Conservation (phyloP, 2,329 filamentous ascomycete species). For the Penicillium frequentans region DNA sequence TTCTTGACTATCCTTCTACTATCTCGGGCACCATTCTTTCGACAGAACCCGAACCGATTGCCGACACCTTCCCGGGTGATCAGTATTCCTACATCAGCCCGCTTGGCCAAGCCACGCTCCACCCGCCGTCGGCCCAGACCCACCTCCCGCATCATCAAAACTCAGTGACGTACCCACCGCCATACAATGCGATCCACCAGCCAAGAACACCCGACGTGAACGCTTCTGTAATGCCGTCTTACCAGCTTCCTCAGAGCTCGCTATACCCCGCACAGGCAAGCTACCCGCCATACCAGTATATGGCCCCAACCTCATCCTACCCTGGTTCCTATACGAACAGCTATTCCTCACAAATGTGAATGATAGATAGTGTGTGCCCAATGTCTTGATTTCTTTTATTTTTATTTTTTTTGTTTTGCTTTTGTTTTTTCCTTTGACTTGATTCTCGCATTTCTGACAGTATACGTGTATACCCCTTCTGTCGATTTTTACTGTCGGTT, state of each 20-base stretch:
- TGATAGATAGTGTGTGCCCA: neutral
- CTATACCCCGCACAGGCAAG: conserved; percentile 15
- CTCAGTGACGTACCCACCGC: conserved; percentile 35
- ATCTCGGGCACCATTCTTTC: conserved; percentile 26
- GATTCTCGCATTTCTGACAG: conserved; percentile 7
- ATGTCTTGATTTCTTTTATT: neutral
- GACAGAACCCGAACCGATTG: conserved; percentile 29
- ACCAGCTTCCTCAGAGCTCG: conserved; percentile 8
- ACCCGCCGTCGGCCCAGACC: conserved; percentile 17
- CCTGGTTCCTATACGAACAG: conserved; percentile 18
- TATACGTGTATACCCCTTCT: conserved; percentile 17
- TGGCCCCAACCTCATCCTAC: conserved; percentile 21
- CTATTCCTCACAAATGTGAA: conserved; percentile 22
- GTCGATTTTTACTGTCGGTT: conserved; percentile 4
- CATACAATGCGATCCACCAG: conserved; percentile 30
- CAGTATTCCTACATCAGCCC: conserved; percentile 17
- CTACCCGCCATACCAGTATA: conserved; percentile 17
- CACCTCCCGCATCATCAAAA: conserved; percentile 32
- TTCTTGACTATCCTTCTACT: conserved; percentile 22
- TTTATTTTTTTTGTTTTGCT: neutral
- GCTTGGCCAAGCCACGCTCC: conserved; percentile 17
- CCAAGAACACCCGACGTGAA: conserved; percentile 19
- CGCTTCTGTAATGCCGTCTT: conserved; percentile 23
- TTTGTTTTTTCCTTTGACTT: conserved; percentile 2
- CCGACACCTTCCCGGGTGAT: conserved; percentile 15